Evolutionary conservation across 345 rosid species (phyloP), one percentile per base, ranked within the genome.

Genomic region (Raphanus raphanistrum): DNA sequence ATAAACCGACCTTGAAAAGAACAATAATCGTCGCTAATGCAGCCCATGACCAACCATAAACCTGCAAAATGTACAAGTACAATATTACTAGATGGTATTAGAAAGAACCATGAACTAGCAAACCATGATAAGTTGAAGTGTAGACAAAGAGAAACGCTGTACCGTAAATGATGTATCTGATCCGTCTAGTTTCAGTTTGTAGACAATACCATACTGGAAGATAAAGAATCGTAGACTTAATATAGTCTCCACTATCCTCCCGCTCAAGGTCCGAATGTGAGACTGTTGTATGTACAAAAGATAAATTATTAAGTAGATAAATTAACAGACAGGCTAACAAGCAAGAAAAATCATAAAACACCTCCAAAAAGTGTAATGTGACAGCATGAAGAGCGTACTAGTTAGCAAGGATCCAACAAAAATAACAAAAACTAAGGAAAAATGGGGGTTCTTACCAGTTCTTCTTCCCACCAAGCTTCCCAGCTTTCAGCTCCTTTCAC

Each of bases 401-500:
- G 12, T 41, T 60, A 67, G 33, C 17, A 12, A 13, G 35, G 35
- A 45, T 26, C 11, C 36, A 41, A 13, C 71, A 70, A 33, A 41
- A 70, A 60, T 28, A 12, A n/a, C 13, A 41, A 41, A 12, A 41
- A 41, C 50, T 41, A 41, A 41, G 43, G 61, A 41, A 27, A 10
- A 15, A 21, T 21, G 16, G 13, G 50, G 63, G 50, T 74, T 69
- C 80, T 72, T 92, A 94, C 98, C 92, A 92, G 82, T 76, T 95
- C 98, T 68, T 95, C 97, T 63, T 95, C 99, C 98, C 98, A 95
- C 98, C 99, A 95, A 28, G 99, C 97, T 84, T 95, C 99, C 99
- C 99, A 95, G 83, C 99, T 95, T 83, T 95, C 94, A 76, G 75
- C 92, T 76, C 99, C 99, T 85, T 90, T 92, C 25, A 94, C 99